phyloP scores from a whole-genome alignment of 2,329 filamentous ascomycete species.

The Aspergillus texensis region DNA sequence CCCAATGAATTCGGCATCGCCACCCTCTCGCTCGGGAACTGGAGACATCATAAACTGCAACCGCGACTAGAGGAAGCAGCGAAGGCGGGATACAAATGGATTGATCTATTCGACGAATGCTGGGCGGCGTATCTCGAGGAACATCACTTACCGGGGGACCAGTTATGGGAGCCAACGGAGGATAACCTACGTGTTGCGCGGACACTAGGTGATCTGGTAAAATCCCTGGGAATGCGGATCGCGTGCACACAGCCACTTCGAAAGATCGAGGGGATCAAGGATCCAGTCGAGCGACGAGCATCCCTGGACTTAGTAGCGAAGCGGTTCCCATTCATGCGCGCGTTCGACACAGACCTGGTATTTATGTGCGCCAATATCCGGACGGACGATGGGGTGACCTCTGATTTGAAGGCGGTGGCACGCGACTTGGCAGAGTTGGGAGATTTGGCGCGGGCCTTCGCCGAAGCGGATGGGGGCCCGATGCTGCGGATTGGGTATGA shows the following conservation, averaged over 20 bases:
- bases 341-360: slow-evolving; percentile 38
- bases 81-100: slow-evolving; percentile 33
- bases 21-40: slow-evolving; percentile 36
- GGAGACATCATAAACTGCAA: slow-evolving; percentile 29
- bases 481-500: slow-evolving; percentile 38
- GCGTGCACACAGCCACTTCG: slow-evolving; percentile 38
- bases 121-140: slow-evolving; percentile 37
- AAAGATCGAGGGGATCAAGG: slow-evolving; percentile 34
- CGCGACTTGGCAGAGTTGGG: slow-evolving; percentile 35
- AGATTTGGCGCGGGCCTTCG: slow-evolving; percentile 33
- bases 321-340: slow-evolving; percentile 40
- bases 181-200: slow-evolving; percentile 30
- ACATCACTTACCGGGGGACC: slow-evolving; percentile 25
- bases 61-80: slow-evolving; percentile 34
- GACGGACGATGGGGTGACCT: slow-evolving; percentile 32
- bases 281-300: slow-evolving; percentile 27
- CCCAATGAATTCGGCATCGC: slow-evolving; percentile 34
- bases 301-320: slow-evolving; percentile 32
- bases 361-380: slow-evolving; percentile 40
- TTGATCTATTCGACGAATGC: slow-evolving; percentile 40
- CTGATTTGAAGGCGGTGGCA: slow-evolving; percentile 34
- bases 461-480: slow-evolving; percentile 29
- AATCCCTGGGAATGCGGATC: slow-evolving; percentile 35
- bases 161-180: slow-evolving; percentile 33
- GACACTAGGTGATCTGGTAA: slow-evolving; percentile 32